phyloP scores from a whole-genome alignment of 257 asterid species.

The Nicotiana noctiflora region DNA sequence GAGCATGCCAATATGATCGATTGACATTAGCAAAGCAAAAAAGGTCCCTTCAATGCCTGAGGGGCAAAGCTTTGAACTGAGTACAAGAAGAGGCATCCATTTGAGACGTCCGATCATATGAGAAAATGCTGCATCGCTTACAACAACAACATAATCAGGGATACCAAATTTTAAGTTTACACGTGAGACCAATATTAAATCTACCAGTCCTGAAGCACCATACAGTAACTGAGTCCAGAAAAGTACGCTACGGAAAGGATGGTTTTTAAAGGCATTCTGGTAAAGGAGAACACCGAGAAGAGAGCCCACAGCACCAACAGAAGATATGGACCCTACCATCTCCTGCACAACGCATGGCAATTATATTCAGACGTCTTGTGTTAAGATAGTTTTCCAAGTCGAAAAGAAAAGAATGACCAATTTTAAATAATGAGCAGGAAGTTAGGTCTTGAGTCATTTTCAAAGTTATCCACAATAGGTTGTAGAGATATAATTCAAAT shows the following conservation, averaged over 20 bases:
- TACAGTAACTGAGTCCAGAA: constrained; percentile 54
- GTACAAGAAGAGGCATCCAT: constrained; percentile 77
- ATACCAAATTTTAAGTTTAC: constrained; percentile 55
- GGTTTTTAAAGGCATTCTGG: constrained; percentile 58
- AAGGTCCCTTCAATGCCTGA: constrained; percentile 70
- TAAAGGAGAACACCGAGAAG: constrained; percentile 67
- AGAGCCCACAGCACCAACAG: constrained; percentile 69
- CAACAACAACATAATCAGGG: constrained; percentile 58
- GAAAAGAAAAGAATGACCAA: neutral
- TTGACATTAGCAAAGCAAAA: constrained; percentile 67
- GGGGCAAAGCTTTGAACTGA: constrained; percentile 65
- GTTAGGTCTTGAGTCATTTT: neutral
- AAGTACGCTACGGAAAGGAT: constrained; percentile 45
- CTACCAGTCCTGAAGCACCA: constrained; percentile 54
- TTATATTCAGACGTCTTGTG: neutral
- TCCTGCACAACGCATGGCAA: constrained; percentile 35
- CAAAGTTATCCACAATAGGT: neutral
- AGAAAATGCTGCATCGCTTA: constrained; percentile 49
- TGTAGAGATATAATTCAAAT: neutral
- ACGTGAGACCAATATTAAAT: constrained; percentile 45
- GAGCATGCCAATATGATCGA: constrained; percentile 55
- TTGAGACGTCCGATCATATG: constrained; percentile 39
- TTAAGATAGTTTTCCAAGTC: neutral
- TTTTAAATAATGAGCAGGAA: neutral
- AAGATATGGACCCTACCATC: constrained; percentile 59